Evolutionary conservation across 208 protist genomes (phyloP).

Genomic region (Wallacemonas sp.): DNA sequence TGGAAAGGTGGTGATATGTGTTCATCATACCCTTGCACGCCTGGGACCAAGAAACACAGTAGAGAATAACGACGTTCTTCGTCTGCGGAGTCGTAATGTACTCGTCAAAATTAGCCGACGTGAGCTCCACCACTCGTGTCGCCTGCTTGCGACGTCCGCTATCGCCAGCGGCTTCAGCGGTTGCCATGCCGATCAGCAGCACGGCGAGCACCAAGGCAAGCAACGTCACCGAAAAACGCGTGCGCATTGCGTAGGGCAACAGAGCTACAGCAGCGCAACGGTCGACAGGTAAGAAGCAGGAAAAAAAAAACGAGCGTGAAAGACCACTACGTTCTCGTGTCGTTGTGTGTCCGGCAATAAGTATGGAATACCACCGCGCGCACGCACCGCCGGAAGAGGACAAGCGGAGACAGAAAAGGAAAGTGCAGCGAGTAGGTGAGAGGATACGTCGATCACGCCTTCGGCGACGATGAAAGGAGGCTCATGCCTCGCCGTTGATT

Average conservation of each 20-base stretch:
- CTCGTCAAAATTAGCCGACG: conserved; percentile 53
- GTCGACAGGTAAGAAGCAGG: neutral
- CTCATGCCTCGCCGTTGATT: too few relatives aligned
- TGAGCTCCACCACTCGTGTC: conserved; percentile 60
- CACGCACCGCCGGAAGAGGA: too few relatives aligned
- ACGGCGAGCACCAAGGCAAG: neutral
- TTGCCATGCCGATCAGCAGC: neutral
- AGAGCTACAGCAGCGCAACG: too few relatives aligned
- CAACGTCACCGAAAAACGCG: neutral
- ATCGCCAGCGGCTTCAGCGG: neutral
- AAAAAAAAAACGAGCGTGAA: too few relatives aligned
- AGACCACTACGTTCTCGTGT: too few relatives aligned
- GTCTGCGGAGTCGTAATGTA: conserved; percentile 42
- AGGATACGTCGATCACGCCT: too few relatives aligned
- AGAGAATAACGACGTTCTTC: conserved; percentile 71
- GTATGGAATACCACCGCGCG: too few relatives aligned
- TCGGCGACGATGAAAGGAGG: too few relatives aligned
- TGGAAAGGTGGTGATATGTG: conserved; percentile 69
- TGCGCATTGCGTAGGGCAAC: too few relatives aligned
- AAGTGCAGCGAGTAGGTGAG: too few relatives aligned
- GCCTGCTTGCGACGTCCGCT: neutral
- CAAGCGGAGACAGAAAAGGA: too few relatives aligned
- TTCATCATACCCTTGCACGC: conserved; percentile 25
- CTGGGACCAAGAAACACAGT: conserved; percentile 64
- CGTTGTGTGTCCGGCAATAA: too few relatives aligned